Conservation (phyloP, 768 basidiomycete species). For the Fistulinella prunicolor region DNA sequence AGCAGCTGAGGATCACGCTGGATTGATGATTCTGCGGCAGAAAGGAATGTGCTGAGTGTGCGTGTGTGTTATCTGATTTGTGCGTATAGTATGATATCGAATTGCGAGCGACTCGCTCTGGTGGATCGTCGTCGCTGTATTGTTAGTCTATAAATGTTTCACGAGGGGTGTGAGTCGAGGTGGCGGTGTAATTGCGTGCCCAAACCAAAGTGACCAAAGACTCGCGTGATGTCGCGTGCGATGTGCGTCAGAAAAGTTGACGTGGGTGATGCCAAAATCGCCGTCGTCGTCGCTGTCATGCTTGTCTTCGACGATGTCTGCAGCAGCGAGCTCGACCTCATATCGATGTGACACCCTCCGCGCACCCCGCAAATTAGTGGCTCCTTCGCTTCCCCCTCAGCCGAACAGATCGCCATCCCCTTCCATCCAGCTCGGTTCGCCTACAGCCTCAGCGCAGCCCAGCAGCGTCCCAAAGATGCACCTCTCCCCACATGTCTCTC, state of each 20-base stretch:
- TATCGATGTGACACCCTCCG: slow-evolving; percentile 75
- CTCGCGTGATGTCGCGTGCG: slow-evolving; percentile 36
- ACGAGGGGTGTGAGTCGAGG: background rate
- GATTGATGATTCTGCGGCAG: slow-evolving; percentile 55
- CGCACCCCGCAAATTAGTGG: slow-evolving; percentile 56
- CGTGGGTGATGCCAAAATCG: background rate
- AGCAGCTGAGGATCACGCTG: slow-evolving; percentile 90
- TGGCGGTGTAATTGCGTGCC: slow-evolving; percentile 23
- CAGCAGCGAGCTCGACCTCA: slow-evolving; percentile 17
- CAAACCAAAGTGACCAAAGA: background rate
- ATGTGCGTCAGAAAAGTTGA: slow-evolving; percentile 18
- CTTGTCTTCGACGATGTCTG: slow-evolving; percentile 2
- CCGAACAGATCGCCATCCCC: slow-evolving; percentile 1
- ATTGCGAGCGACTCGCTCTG: slow-evolving; percentile 24
- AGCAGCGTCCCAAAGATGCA: background rate
- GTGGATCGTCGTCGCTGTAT: slow-evolving; percentile 31
- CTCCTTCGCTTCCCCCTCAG: slow-evolving; percentile 17
- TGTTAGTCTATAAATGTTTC: no score
- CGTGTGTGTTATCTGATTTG: slow-evolving; percentile 30
- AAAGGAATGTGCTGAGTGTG: slow-evolving; percentile 23
- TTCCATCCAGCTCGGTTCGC: slow-evolving; percentile 19
- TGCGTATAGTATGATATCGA: slow-evolving; percentile 38
- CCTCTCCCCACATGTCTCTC: slow-evolving; percentile 6
- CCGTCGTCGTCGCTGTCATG: background rate
- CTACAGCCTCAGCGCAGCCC: background rate